These are phyloP conservation scores for Tetrapisispora taiwanensis DNA, from an alignment of 805 yeast species.

Conservation along the genomic window DNA sequence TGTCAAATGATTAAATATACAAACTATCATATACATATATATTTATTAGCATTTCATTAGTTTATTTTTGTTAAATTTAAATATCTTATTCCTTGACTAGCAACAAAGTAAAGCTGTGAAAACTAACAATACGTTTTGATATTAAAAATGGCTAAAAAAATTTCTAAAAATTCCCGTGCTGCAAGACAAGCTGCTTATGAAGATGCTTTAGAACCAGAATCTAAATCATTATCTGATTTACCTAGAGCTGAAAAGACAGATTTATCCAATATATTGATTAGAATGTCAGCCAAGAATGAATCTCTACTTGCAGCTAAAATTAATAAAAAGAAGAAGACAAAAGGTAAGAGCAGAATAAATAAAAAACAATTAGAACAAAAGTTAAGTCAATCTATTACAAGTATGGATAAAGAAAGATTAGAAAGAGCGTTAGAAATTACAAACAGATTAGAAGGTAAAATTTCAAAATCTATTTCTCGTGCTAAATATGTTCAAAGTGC, in stretches of 20 bases:
- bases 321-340: slow-evolving; percentile 30
- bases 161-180: slow-evolving; percentile 51
- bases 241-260: slow-evolving; percentile 55
- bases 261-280: slow-evolving; percentile 50
- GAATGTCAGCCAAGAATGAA: slow-evolving; percentile 60
- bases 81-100: too few relatives aligned
- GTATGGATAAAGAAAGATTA: slow-evolving; percentile 30
- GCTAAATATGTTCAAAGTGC: slow-evolving; percentile 51
- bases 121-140: background rate
- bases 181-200: slow-evolving; percentile 49
- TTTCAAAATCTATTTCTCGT: slow-evolving; percentile 52
- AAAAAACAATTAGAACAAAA: slow-evolving; percentile 18
- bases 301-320: slow-evolving; percentile 47
- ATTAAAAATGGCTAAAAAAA: slow-evolving; percentile 10
- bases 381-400: slow-evolving; percentile 20
- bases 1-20: too few relatives aligned
- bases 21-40: too few relatives aligned
- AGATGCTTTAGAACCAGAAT: slow-evolving; percentile 36
- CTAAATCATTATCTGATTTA: slow-evolving; percentile 39
- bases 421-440: slow-evolving; percentile 42
- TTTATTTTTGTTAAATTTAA: too few relatives aligned
- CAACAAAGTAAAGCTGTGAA: too few relatives aligned
- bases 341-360: slow-evolving; percentile 16
- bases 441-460: slow-evolving; percentile 51
- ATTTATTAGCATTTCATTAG: too few relatives aligned